phyloP scores from a whole-genome alignment of 2,329 filamentous ascomycete species.

The Paecilomyces fulvus region DNA sequence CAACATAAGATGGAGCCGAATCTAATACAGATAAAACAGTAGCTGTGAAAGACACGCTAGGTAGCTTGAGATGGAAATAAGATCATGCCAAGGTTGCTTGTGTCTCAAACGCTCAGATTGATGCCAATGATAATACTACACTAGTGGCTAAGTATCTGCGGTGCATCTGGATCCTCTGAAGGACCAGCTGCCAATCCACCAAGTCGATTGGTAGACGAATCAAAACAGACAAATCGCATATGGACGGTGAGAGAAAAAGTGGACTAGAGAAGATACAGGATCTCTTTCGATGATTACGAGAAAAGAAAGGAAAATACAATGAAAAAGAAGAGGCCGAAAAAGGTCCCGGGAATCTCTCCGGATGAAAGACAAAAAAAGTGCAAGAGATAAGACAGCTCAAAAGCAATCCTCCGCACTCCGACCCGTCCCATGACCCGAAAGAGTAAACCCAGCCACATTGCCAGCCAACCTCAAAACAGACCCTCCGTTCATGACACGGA shows the following conservation, averaged over 20 bases:
- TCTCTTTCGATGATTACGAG: background rate
- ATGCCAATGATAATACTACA: too few relatives aligned
- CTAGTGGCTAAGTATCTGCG: too few relatives aligned
- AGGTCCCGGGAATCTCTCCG: background rate
- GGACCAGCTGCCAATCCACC: background rate
- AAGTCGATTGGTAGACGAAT: background rate
- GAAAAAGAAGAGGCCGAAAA: background rate
- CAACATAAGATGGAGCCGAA: too few relatives aligned
- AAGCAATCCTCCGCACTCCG: background rate
- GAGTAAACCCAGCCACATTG: background rate
- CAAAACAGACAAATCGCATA: background rate
- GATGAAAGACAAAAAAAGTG: background rate
- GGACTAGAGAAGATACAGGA: background rate
- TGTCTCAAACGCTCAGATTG: too few relatives aligned
- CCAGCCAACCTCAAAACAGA: background rate
- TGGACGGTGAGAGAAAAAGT: background rate
- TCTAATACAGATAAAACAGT: too few relatives aligned
- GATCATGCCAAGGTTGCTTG: too few relatives aligned
- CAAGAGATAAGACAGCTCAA: background rate
- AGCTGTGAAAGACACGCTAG: too few relatives aligned
- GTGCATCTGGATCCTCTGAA: too few relatives aligned
- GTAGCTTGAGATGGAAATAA: too few relatives aligned
- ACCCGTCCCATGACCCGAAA: background rate
- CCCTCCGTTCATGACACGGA: background rate
- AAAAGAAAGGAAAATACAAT: constrained; percentile 1